Evolutionary conservation across 768 basidiomycete genomes (phyloP).

Genomic region (Russula abietina): DNA sequence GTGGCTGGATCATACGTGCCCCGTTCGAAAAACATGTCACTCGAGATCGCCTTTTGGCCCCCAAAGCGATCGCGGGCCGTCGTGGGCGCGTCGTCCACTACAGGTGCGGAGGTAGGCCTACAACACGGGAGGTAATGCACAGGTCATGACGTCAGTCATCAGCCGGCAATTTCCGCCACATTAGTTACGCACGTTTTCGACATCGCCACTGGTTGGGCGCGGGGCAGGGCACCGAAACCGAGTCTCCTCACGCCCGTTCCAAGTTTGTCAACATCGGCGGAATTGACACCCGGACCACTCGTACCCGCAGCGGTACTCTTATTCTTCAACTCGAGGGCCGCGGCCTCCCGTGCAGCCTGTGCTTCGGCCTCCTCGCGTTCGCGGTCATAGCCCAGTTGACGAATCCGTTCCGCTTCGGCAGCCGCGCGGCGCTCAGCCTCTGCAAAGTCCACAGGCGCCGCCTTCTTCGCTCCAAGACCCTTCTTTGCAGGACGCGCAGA

Average conservation of each 20-base stretch:
- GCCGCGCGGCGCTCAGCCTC: conserved; percentile 86
- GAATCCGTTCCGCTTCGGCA: conserved; percentile 89
- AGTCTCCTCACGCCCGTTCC: conserved; percentile 72
- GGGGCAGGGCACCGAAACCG: conserved; percentile 80
- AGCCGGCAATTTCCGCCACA: neutral
- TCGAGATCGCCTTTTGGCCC: conserved; percentile 90
- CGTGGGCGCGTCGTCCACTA: conserved; percentile 57
- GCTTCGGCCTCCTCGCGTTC: conserved; percentile 81
- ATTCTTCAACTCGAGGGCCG: conserved; percentile 37
- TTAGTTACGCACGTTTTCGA: conserved; percentile 25
- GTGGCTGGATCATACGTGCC: conserved; percentile 75
- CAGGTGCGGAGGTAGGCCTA: conserved; percentile 25
- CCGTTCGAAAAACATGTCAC: conserved; percentile 95
- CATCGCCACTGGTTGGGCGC: conserved; percentile 47
- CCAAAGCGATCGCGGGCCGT: conserved; percentile 90
- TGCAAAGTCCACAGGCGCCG: conserved; percentile 83
- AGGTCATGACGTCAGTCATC: neutral
- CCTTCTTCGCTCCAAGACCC: conserved; percentile 80
- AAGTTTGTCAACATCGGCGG: conserved; percentile 48
- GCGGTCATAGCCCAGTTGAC: conserved; percentile 87
- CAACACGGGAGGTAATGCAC: neutral
- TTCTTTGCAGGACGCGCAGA: conserved; percentile 68
- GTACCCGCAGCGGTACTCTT: conserved; percentile 33
- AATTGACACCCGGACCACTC: conserved; percentile 37
- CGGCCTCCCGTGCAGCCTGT: conserved; percentile 57